Evolutionary conservation across 2,329 filamentous ascomycete species (phyloP), one percentile per base, ranked within the genome.

Genomic region (Cordyceps javanica): DNA sequence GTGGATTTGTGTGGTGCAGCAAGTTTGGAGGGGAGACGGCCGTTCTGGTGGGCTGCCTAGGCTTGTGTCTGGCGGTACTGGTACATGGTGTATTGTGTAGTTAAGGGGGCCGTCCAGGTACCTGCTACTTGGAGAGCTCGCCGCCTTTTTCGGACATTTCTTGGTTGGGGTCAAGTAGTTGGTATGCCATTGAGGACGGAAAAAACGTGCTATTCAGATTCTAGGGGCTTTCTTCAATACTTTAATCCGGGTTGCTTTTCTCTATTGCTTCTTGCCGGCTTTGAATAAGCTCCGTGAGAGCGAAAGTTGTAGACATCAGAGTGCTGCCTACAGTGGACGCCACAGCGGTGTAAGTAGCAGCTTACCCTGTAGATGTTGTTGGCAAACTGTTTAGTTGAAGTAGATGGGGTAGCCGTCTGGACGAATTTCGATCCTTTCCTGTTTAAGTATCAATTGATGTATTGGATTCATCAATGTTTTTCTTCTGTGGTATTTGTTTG

Each of bases 1-100:
- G 55, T 57, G 55, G 55, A 28, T 57, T 56, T 39, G 44, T 48
- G 54, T 34, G 54, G 34, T 49, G 36, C 45, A 41, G 38, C 14
- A 9, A 11, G 44, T 41, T 41, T 41, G 44, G 44, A 39, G 53
- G 53, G 44, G 44, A 34, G n/a, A 25, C 25, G 23, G 53, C 42
- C n/a, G 36, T 44, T 39, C 30, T 48, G 53, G 55, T 51, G 55
- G 46, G 32, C 44, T 48, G 46, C 38, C 45, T 44, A 14, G 26
- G 11, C 16, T 21, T 52, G 32, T 19, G 36, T 32, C 30, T 39
- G 34, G 42, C n/a, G 26, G 54, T 57, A 48, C 2, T 4, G 48
- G 13, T 34, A 50, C 55, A 14, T 50, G n/a, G 6, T 10, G 5
- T 34, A 26, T 7, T 5, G 13, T 25, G 6, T 51, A 9, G 55